Evolutionary conservation across 176 grass and related monocot species (phyloP).

Genomic region (Eleusine indica): DNA sequence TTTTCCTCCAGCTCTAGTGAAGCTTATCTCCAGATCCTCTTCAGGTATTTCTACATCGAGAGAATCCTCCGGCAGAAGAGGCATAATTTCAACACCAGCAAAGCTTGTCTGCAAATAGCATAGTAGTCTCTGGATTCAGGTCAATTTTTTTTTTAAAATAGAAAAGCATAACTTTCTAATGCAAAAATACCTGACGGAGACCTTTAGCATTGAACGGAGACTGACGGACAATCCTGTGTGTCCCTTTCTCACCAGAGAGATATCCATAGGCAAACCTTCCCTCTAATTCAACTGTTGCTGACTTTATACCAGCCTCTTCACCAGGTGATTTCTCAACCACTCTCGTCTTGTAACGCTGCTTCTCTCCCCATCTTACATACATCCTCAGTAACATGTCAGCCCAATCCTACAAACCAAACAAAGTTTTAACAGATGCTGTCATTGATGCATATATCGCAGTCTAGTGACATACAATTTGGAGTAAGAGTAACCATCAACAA

Average conservation of each 20-base stretch:
- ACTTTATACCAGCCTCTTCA: slow-evolving; percentile 98
- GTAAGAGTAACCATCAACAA: slow-evolving; percentile 14
- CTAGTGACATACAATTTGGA: background rate
- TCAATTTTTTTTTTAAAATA: background rate
- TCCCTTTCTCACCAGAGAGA: slow-evolving; percentile 97
- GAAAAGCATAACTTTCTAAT: slow-evolving; percentile 20
- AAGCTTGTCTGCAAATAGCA: slow-evolving; percentile 77
- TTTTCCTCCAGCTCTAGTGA: slow-evolving; percentile 88
- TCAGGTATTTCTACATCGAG: slow-evolving; percentile 89
- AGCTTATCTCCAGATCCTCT: slow-evolving; percentile 94
- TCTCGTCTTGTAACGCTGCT: slow-evolving; percentile 85
- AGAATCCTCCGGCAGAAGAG: slow-evolving; percentile 85
- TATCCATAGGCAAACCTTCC: slow-evolving; percentile 94
- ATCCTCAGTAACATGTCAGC: slow-evolving; percentile 93
- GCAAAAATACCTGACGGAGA: slow-evolving; percentile 78
- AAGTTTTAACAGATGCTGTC: slow-evolving; percentile 40
- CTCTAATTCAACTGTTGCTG: slow-evolving; percentile 81
- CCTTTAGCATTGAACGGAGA: slow-evolving; percentile 98
- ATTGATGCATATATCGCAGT: background rate
- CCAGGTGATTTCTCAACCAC: slow-evolving; percentile 86
- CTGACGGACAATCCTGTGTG: slow-evolving; percentile 91
- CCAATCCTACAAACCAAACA: slow-evolving; percentile 82
- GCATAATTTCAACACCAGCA: slow-evolving; percentile 95
- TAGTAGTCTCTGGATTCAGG: background rate
- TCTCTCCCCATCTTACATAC: slow-evolving; percentile 97